phyloP scores from a whole-genome alignment of 1,284 basidiomycete genomes.

The Apiotrichum gracile region DNA sequence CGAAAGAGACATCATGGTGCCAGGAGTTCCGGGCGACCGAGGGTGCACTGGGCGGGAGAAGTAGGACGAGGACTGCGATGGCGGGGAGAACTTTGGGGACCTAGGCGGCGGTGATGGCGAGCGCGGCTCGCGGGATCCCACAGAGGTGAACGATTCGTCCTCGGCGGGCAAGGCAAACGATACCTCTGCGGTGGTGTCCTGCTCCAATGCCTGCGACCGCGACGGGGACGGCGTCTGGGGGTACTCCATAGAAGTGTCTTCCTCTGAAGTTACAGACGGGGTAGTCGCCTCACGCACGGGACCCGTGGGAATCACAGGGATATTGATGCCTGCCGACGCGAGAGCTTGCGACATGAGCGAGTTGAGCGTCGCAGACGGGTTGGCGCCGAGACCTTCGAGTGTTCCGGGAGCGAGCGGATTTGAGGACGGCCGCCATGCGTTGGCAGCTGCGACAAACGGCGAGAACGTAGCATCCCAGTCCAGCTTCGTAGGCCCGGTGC shows the following conservation, averaged over 20 bases:
- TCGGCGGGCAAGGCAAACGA: background rate
- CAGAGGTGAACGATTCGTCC: background rate
- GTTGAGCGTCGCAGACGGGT: background rate
- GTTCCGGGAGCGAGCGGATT: background rate
- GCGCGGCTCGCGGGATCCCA: background rate
- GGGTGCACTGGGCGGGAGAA: background rate
- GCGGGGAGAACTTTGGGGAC: background rate
- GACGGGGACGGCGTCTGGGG: background rate
- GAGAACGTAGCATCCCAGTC: background rate
- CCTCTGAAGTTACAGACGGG: background rate
- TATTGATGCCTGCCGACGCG: background rate
- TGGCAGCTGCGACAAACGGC: background rate
- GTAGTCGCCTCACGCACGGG: background rate
- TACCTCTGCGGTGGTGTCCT: background rate
- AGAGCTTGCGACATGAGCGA: background rate
- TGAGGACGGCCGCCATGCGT: background rate
- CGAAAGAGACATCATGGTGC: background rate
- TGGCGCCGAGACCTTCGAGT: background rate
- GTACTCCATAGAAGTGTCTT: background rate
- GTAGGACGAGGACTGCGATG: background rate
- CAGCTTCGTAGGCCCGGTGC: background rate
- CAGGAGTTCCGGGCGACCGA: background rate
- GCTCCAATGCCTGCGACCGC: background rate
- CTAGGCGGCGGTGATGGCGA: background rate
- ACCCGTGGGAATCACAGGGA: background rate